Percentiles rank a stretch among this genome's conserved stretches.
These are phyloP conservation scores for Thinopyrum obtusiflorum DNA, from an alignment of 202 grass and related monocot genomes.

Conservation along the genomic window DNA sequence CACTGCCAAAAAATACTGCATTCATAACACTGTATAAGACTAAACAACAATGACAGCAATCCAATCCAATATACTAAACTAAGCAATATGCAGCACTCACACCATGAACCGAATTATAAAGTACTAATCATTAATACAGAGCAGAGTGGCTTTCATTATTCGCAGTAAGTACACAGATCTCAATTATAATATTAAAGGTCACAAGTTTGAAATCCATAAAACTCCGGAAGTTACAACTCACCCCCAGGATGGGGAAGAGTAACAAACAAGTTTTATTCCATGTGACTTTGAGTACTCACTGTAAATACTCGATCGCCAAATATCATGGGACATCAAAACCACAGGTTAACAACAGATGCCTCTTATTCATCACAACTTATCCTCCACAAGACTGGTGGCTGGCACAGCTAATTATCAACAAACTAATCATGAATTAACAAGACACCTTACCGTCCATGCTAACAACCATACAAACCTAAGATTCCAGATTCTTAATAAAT, in stretches of 20 bases:
- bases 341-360: constrained; percentile 31
- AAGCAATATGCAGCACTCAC: constrained; percentile 9
- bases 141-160: neutral
- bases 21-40: neutral
- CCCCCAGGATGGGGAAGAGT: neutral
- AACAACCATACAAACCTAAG: constrained; percentile 2
- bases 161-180: neutral
- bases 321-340: neutral
- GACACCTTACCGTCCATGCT: constrained; percentile 13
- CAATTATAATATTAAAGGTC: neutral
- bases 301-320: constrained; percentile 1
- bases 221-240: neutral
- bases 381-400: neutral
- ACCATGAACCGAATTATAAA: neutral
- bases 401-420: constrained; percentile 12
- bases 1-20: neutral
- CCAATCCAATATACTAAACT: neutral
- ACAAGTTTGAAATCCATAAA: neutral
- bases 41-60: neutral
- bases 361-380: neutral
- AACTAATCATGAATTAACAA: constrained; percentile 15
- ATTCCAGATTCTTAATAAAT: constrained; percentile 10
- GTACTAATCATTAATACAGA: neutral
- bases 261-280: neutral
- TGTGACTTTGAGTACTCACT: neutral